These are phyloP conservation scores for Zostera marina DNA, from an alignment of 116 monocot species.

Conservation along the genomic window DNA sequence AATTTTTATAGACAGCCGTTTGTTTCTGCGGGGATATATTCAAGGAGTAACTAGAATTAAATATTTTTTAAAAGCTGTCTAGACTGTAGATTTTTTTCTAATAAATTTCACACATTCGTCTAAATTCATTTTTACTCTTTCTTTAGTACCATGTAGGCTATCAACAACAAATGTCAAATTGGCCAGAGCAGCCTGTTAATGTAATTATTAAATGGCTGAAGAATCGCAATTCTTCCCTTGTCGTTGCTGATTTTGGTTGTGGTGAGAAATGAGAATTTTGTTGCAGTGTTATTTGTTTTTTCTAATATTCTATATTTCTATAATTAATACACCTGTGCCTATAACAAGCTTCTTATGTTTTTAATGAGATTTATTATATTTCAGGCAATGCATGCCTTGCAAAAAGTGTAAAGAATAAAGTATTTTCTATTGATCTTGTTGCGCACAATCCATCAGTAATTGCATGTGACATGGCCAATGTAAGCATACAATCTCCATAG, in stretches of 20 bases:
- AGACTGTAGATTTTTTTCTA: neutral
- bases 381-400: conserved; percentile 79
- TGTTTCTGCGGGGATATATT: too few species aligned
- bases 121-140: conserved; percentile 11
- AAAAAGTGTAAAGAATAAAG: conserved; percentile 75
- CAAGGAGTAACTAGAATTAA: too few species aligned
- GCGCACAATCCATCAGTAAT: conserved; percentile 84
- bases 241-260: conserved; percentile 99
- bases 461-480: conserved; percentile 95
- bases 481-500: conserved; percentile 5
- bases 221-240: conserved; percentile 36
- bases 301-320: neutral
- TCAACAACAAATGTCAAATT: conserved; percentile 91
- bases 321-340: neutral
- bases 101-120: neutral
- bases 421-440: conserved; percentile 94
- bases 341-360: neutral
- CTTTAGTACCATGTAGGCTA: conserved; percentile 94
- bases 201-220: conserved; percentile 81
- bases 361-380: neutral
- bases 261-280: conserved; percentile 30
- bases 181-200: conserved; percentile 91
- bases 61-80: neutral
- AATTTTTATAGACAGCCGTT: too few species aligned
- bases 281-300: neutral